Evolutionary conservation across 1,284 basidiomycete species (phyloP).

Genomic region (Fomitopsis schrenkii): DNA sequence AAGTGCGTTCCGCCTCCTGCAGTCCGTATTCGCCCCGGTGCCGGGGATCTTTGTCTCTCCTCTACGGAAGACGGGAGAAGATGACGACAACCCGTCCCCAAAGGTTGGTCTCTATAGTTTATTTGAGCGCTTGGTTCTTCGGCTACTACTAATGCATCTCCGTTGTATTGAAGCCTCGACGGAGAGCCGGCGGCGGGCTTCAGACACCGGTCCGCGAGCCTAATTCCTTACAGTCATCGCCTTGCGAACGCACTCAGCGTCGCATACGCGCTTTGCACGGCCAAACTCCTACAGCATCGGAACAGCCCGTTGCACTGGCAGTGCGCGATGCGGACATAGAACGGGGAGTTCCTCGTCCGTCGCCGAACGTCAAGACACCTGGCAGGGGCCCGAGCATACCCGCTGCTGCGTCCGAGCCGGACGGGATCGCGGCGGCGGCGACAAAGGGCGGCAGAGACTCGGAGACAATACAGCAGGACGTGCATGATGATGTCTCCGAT

Average conservation of each 20-base stretch:
- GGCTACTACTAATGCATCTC: background rate
- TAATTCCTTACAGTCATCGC: background rate
- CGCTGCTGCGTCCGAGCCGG: background rate
- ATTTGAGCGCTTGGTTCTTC: background rate
- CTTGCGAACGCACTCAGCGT: background rate
- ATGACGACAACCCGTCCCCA: background rate
- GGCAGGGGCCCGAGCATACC: background rate
- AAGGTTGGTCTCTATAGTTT: background rate
- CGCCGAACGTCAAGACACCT: background rate
- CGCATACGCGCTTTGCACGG: too few relatives aligned
- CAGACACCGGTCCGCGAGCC: background rate
- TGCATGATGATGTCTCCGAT: background rate
- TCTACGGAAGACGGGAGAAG: constrained; percentile 21
- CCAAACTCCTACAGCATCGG: background rate
- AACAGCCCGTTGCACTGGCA: background rate
- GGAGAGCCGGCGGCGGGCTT: background rate
- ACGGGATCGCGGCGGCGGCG: background rate
- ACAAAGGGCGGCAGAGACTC: background rate
- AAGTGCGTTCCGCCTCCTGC: background rate
- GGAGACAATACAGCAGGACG: background rate
- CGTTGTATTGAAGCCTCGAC: background rate
- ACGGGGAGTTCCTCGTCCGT: background rate
- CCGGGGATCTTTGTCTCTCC: constrained; percentile 47
- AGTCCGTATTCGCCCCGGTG: constrained; percentile 35
- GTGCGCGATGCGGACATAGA: background rate